A percentile compares a stretch with the other conserved stretches of the same genome.
Conservation (phyloP, 441 rosid genomes). For the Gossypium gossypioides region DNA sequence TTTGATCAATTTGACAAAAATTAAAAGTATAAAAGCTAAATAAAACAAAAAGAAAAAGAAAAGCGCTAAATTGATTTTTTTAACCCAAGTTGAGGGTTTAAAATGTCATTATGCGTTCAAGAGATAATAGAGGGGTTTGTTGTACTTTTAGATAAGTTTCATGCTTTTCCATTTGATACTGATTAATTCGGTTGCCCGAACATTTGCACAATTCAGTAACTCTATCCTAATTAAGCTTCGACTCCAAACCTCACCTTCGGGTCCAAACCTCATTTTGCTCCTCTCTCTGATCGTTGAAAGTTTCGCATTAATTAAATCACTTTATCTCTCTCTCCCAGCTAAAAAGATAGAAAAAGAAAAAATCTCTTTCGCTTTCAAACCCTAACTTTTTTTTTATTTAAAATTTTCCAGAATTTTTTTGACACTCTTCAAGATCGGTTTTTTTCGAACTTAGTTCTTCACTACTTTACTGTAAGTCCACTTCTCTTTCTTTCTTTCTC, state of each 20-base stretch:
- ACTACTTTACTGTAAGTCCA: background rate
- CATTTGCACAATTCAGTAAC: too few relatives aligned
- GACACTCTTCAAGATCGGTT: background rate
- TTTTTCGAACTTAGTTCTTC: background rate
- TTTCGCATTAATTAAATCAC: background rate
- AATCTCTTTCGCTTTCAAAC: background rate
- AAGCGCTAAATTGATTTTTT: too few relatives aligned
- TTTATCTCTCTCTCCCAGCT: background rate
- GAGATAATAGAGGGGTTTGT: too few relatives aligned
- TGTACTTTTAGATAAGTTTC: too few relatives aligned
- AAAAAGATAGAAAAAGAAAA: background rate
- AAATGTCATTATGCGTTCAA: too few relatives aligned
- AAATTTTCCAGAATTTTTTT: background rate
- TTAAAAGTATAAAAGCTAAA: too few relatives aligned
- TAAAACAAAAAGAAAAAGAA: too few relatives aligned
- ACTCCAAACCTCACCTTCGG: background rate
- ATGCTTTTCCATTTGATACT: too few relatives aligned
- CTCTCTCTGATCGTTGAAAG: background rate
- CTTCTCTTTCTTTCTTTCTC: background rate
- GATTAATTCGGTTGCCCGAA: too few relatives aligned
- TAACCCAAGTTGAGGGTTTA: too few relatives aligned
- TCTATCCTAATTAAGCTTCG: background rate
- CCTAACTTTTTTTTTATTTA: background rate
- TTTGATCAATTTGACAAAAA: too few relatives aligned
- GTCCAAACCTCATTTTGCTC: background rate